A percentile compares a stretch with the other conserved stretches of the same genome.
These are phyloP conservation scores for Tetracladium marchalianum DNA, from an alignment of 495 filamentous ascomycete genomes.

Conservation along the genomic window DNA sequence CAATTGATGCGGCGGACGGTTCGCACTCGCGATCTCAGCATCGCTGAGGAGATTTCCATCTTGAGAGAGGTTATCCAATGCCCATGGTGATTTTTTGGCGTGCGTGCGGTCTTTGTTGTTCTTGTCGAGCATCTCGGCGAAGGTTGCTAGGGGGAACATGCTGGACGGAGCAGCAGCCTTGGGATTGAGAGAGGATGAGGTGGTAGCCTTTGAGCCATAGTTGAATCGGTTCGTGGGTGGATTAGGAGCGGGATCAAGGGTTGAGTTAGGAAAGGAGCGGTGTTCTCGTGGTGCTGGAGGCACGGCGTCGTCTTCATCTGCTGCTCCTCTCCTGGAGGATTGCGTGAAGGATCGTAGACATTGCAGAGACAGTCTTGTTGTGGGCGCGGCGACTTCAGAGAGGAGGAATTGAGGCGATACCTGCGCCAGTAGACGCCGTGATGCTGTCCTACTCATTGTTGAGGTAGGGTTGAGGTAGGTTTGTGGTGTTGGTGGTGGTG, in stretches of 20 bases:
- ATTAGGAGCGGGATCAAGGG: neutral
- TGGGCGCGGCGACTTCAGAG: constrained; percentile 16
- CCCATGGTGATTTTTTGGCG: too few relatives aligned
- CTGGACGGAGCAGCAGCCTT: constrained; percentile 2
- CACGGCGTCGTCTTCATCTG: constrained; percentile 7
- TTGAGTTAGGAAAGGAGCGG: neutral
- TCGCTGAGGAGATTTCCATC: neutral
- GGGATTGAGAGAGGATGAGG: constrained; percentile 10
- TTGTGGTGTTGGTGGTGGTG: too few relatives aligned
- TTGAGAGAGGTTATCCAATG: neutral
- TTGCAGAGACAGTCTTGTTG: constrained; percentile 20
- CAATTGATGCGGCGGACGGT: constrained; percentile 58
- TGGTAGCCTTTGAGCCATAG: neutral
- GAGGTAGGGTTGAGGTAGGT: neutral
- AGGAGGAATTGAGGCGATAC: constrained; percentile 21
- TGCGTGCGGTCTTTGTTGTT: neutral
- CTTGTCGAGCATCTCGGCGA: neutral
- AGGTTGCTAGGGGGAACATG: neutral
- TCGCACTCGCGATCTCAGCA: too few relatives aligned
- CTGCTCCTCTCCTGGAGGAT: constrained; percentile 15
- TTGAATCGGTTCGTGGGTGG: too few relatives aligned
- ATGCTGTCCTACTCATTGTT: constrained; percentile 31
- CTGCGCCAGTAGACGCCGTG: constrained; percentile 36
- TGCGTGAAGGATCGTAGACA: constrained; percentile 34
- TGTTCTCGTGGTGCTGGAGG: constrained; percentile 3